A percentile compares a stretch with the other conserved stretches of the same genome.
Evolutionary conservation across 2,329 filamentous ascomycete species (phyloP).

Genomic region (Beauveria brongniartii): DNA sequence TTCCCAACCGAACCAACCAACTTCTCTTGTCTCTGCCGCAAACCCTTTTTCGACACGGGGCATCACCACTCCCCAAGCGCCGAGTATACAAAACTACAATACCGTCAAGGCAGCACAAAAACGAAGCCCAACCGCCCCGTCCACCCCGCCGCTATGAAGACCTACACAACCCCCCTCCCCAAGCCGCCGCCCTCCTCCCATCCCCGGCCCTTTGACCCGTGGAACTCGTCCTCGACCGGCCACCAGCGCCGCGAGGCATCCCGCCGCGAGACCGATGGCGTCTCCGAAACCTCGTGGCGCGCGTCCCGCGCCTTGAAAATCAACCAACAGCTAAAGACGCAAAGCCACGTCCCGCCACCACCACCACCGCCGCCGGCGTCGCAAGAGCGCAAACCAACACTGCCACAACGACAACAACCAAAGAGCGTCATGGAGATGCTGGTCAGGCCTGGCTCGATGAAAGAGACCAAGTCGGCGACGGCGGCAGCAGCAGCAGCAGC

Average conservation of each 20-base stretch:
- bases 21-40: too few relatives aligned
- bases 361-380: constrained; percentile 26
- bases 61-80: too few relatives aligned
- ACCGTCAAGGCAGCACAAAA: too few relatives aligned
- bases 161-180: constrained; percentile 14
- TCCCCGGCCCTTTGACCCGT: constrained; percentile 51
- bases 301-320: constrained; percentile 62
- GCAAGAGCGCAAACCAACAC: constrained; percentile 23
- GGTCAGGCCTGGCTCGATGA: constrained; percentile 36
- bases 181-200: constrained; percentile 34
- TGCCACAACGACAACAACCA: neutral
- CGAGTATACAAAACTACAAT: too few relatives aligned
- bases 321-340: constrained; percentile 23
- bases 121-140: too few relatives aligned
- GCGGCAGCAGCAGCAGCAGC: neutral
- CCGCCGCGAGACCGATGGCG: constrained; percentile 47
- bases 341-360: constrained; percentile 23
- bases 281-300: constrained; percentile 60
- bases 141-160: neutral
- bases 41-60: too few relatives aligned
- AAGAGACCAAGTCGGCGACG: neutral
- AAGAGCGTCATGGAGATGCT: constrained; percentile 49
- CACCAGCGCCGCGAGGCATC: constrained; percentile 51
- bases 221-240: constrained; percentile 67
- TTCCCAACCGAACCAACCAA: too few relatives aligned